phyloP scores from a whole-genome alignment of 177 flowering plant genomes.

The Vitis hybrid region DNA sequence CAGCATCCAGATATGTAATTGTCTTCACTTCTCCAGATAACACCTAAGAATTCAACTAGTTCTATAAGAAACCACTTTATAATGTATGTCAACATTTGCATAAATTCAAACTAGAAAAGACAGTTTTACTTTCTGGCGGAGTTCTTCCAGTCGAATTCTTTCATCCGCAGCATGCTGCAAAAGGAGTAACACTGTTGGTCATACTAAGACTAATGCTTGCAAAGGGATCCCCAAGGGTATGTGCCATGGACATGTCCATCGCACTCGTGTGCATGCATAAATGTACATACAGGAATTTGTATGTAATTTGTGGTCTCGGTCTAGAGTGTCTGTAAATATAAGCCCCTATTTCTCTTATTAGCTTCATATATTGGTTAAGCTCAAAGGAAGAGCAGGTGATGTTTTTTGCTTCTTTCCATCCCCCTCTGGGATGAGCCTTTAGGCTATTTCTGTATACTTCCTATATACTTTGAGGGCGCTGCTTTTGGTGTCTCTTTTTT shows the following conservation, averaged over 20 bases:
- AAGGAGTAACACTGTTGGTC: slow-evolving; percentile 5
- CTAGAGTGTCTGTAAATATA: too few relatives aligned
- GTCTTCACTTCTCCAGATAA: slow-evolving; percentile 76
- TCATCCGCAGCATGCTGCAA: slow-evolving; percentile 99
- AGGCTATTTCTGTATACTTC: too few relatives aligned
- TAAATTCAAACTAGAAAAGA: slow-evolving; percentile 8
- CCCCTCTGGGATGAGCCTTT: too few relatives aligned
- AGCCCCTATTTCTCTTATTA: too few relatives aligned
- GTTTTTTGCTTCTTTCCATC: too few relatives aligned
- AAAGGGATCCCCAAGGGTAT: background rate
- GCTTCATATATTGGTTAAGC: too few relatives aligned
- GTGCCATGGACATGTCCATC: too few relatives aligned
- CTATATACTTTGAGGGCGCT: too few relatives aligned
- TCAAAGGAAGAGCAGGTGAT: too few relatives aligned
- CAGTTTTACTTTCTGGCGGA: slow-evolving; percentile 70
- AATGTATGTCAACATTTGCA: background rate
- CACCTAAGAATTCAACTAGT: slow-evolving; percentile 46
- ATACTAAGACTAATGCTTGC: background rate
- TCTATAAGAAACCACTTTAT: background rate
- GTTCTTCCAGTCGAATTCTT: slow-evolving; percentile 87
- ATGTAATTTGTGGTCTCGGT: too few relatives aligned
- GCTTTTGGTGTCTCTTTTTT: too few relatives aligned
- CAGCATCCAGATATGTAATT: slow-evolving; percentile 67
- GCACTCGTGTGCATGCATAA: background rate
- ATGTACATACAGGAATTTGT: background rate